Base-by-base conservation (phyloP, 306 rosid genomes). In the Inga laurina region DNA sequence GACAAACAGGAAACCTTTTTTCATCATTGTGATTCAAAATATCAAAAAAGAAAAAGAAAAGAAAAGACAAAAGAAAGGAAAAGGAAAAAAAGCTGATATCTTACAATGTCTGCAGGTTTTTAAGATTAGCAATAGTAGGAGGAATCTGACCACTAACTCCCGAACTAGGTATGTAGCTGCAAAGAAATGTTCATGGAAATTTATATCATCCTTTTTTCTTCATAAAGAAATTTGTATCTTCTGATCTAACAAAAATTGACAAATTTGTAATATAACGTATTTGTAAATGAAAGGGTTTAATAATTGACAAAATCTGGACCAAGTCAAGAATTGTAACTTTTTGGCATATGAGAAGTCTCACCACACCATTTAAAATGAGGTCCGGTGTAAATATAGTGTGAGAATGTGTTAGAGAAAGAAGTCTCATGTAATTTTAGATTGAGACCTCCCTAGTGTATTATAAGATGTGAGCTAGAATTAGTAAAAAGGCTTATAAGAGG, bases 101-200 rank as follows among this genome's bases (percentile, higher is more conserved):
- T 94, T 92, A 92, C 98, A 93, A 24, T 78, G 9, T 75, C 0
- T 0, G 2, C 87, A 95, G 76, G 86, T 79, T 93, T 27, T 3
- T 84, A 4, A 95, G 88, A 49, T 84, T 80, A 51, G 92, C 82
- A 92, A 95, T 85, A 82, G 97, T 84, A 56, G 90, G 77, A 79
- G 97, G 98, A 86, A 95, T 89, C 81, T 86, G 88, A 24, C 98
- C 98, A 32, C 94, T 85, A 41, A 90, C 72, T 82, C 98, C 97
- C 5, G 91, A 87, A 87, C 97, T 93, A 87, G 77, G 88, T 18
- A 90, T 8, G 80, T 92, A 92, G 74, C 97, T 93, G 90, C 66
- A 87, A 27, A 75, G 3, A 83, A 80, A 86, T 75, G 78, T 79
- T 70, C 18, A 68, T 44, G 43, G 68, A 71, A 71, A 84, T 84